Conservation (phyloP, 2,329 filamentous ascomycete genomes). For the Pseudocercospora cruenta region DNA sequence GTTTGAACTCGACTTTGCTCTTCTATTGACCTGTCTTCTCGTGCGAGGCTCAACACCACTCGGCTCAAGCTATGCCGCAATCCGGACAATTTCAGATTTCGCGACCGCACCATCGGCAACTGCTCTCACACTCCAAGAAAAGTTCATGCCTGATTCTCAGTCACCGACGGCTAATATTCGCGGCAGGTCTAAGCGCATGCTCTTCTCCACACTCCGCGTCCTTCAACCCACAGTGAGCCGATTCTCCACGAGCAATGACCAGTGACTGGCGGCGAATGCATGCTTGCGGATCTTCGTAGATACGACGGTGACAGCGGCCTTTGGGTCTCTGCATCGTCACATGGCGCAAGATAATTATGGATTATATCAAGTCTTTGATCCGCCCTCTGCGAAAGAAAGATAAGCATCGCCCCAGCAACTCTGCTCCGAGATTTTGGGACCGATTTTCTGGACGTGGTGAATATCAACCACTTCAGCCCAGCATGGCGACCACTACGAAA, state of each 20-base stretch:
- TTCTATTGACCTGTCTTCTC: neutral
- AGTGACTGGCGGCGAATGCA: neutral
- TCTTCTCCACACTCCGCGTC: conserved; percentile 1
- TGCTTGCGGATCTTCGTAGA: neutral
- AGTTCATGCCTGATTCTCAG: neutral
- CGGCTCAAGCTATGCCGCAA: neutral
- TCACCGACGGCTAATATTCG: neutral
- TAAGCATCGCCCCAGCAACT: neutral
- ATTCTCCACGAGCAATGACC: neutral
- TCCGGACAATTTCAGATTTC: neutral
- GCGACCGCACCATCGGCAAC: neutral
- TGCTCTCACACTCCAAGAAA: neutral
- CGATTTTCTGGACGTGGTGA: neutral
- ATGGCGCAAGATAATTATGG: conserved; percentile 7
- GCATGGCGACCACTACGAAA: conserved; percentile 22
- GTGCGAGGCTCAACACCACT: too few relatives aligned
- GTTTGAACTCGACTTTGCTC: neutral
- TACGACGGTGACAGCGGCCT: conserved; percentile 5
- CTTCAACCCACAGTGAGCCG: neutral
- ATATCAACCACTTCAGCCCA: conserved; percentile 13
- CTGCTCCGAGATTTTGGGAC: neutral
- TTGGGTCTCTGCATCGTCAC: conserved; percentile 4
- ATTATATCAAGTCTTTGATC: conserved; percentile 14
- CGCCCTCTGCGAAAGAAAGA: neutral
- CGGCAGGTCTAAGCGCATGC: neutral